A percentile compares a stretch with the other conserved stretches of the same genome.
Conservation (phyloP, 2,329 filamentous ascomycete genomes). For the Dendryphion nanum region DNA sequence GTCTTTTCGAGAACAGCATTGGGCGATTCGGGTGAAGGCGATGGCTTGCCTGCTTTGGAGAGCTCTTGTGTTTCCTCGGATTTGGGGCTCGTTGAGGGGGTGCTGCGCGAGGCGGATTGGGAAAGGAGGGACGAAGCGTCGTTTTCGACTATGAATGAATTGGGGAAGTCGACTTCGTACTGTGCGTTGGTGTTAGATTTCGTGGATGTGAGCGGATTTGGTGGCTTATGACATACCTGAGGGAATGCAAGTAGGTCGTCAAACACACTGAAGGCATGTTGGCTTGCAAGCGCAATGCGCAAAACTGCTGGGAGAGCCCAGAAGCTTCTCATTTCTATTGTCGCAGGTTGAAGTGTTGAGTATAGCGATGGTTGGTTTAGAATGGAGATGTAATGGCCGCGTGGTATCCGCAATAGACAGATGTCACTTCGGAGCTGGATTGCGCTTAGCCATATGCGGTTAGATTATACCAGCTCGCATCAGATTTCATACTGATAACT, state of each 20-base stretch:
- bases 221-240: constrained; percentile 59
- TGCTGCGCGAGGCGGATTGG: constrained; percentile 21
- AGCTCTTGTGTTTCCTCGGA: constrained; percentile 37
- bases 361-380: too few species aligned
- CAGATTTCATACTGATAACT: too few species aligned
- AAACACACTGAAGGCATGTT: constrained; percentile 75
- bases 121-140: constrained; percentile 64
- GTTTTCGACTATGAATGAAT: constrained; percentile 68
- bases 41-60: constrained; percentile 26
- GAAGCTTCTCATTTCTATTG: constrained; percentile 51
- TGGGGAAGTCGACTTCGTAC: constrained; percentile 78
- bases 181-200: constrained; percentile 39
- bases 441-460: too few species aligned
- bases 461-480: too few species aligned
- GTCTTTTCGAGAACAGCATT: constrained; percentile 33
- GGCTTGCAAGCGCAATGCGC: constrained; percentile 51
- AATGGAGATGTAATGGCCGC: too few species aligned
- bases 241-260: constrained; percentile 86
- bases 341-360: too few species aligned
- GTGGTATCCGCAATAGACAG: too few species aligned
- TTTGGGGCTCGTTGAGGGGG: constrained; percentile 23
- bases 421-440: too few species aligned
- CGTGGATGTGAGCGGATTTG: not conserved
- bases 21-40: constrained; percentile 10
- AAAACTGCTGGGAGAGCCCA: constrained; percentile 49